A percentile compares a stretch with the other conserved stretches of the same genome.
Conservation (phyloP, 768 basidiomycete genomes). For the Polyporus arcularius region DNA sequence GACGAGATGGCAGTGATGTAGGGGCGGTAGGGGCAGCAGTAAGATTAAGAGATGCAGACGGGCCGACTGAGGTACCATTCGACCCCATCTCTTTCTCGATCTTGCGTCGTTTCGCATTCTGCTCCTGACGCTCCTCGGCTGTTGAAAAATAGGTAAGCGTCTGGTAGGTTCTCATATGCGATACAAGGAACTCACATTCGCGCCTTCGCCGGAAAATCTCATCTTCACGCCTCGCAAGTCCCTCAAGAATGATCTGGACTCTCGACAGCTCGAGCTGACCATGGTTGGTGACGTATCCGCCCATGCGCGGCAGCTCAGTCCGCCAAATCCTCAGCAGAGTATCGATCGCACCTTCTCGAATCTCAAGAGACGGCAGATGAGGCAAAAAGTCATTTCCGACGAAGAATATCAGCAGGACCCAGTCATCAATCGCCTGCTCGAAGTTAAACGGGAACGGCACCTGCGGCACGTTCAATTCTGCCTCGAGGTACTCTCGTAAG, state of each 20-base stretch:
- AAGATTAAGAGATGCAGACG: constrained; percentile 51
- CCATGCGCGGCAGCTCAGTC: constrained; percentile 90
- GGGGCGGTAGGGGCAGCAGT: constrained; percentile 47
- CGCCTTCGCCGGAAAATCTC: constrained; percentile 91
- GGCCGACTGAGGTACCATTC: constrained; percentile 33
- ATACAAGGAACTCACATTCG: constrained; percentile 60
- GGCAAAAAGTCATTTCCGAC: constrained; percentile 99
- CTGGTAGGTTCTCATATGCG: not conserved
- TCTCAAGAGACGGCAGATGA: constrained; percentile 97
- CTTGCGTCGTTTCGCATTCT: constrained; percentile 86
- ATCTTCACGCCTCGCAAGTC: constrained; percentile 91
- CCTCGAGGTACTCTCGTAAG: constrained; percentile 96
- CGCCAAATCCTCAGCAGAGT: constrained; percentile 96
- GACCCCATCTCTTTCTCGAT: constrained; percentile 50
- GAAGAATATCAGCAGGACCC: constrained; percentile 99
- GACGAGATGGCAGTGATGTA: constrained; percentile 42
- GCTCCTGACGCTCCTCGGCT: constrained; percentile 95
- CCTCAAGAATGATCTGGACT: constrained; percentile 94
- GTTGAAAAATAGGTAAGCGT: constrained; percentile 18
- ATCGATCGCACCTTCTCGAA: constrained; percentile 98
- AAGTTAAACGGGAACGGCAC: constrained; percentile 85
- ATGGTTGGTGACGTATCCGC: constrained; percentile 94
- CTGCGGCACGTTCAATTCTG: constrained; percentile 85
- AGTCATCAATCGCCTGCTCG: constrained; percentile 98
- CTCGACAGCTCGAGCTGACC: constrained; percentile 83